phyloP scores from a whole-genome alignment of 257 asterid species.

The Anisodus acutangulus region DNA sequence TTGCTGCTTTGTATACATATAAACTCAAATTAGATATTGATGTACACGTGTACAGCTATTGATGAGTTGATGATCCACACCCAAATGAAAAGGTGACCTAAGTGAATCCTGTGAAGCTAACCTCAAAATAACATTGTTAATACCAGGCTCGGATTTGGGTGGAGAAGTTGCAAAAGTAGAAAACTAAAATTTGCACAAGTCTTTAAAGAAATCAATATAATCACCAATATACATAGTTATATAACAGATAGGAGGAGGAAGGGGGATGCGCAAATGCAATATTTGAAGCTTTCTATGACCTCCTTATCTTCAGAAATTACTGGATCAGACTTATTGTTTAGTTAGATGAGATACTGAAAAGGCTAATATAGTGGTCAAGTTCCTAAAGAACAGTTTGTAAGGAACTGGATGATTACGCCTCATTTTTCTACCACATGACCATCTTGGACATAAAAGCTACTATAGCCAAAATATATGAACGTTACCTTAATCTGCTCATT shows the following conservation, averaged over 20 bases:
- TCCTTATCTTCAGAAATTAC: background rate
- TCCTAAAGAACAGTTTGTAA: background rate
- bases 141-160: background rate
- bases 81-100: background rate
- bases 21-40: constrained; percentile 6
- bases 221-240: background rate
- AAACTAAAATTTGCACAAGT: background rate
- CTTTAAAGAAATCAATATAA: background rate
- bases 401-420: background rate
- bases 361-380: constrained; percentile 8
- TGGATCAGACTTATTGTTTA: background rate
- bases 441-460: background rate
- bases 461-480: background rate
- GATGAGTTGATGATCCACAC: background rate
- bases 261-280: background rate
- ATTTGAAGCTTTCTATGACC: background rate
- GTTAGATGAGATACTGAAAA: background rate
- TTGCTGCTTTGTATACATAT: background rate
- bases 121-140: background rate
- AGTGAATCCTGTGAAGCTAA: background rate
- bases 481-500: constrained; percentile 17
- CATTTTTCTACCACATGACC: background rate
- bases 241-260: background rate
- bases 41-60: background rate
- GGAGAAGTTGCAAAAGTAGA: background rate